These are phyloP conservation scores for Metschnikowia vanudenii DNA, from an alignment of 805 yeast genomes.

Conservation along the genomic window DNA sequence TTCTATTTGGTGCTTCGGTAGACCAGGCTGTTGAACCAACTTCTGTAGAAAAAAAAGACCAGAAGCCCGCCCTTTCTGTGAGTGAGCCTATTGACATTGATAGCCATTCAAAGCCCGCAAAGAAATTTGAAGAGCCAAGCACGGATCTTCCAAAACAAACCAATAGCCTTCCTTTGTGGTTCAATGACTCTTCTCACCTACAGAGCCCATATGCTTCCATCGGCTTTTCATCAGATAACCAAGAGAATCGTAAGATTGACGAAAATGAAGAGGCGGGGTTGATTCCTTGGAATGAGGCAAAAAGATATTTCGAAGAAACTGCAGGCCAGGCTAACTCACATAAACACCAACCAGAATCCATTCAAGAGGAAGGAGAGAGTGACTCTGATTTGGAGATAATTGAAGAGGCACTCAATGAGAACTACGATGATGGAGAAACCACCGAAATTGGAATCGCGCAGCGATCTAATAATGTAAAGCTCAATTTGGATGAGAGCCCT, in stretches of 20 bases:
- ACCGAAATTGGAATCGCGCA: not conserved
- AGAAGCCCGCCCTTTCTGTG: not conserved
- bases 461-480: not conserved
- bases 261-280: conserved; percentile 50
- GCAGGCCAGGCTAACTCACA: conserved; percentile 1
- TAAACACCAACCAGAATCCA: conserved; percentile 6
- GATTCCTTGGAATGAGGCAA: conserved; percentile 51
- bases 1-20: conserved; percentile 18
- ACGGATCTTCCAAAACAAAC: not conserved
- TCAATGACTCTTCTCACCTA: conserved; percentile 17
- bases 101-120: not conserved
- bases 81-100: not conserved
- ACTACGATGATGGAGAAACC: not conserved
- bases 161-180: conserved; percentile 28
- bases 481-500: not conserved
- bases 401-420: not conserved
- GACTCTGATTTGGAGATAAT: conserved; percentile 14
- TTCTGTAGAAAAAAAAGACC: not conserved
- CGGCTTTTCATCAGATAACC: conserved; percentile 9
- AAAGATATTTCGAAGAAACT: conserved; percentile 20
- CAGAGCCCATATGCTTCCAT: conserved; percentile 10
- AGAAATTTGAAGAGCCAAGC: not conserved
- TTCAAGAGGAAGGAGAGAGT: conserved; percentile 2
- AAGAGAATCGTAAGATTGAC: conserved; percentile 15
- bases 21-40: not conserved